Evolutionary conservation across 768 basidiomycete genomes (phyloP), one percentile per base, ranked within the genome.

Genomic region (Psilocybe azurescens): DNA sequence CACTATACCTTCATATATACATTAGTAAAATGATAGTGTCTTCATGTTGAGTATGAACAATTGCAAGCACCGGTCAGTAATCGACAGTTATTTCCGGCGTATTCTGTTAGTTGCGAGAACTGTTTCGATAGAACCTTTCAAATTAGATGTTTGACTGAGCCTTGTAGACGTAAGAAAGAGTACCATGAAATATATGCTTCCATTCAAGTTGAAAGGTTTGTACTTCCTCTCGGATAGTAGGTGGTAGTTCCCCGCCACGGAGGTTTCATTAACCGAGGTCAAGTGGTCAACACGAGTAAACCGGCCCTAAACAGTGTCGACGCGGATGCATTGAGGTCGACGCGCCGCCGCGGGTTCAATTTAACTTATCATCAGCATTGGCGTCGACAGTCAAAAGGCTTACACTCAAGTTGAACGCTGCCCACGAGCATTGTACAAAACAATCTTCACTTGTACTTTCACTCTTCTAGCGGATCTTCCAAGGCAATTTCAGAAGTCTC

Each of bases 251-350:
- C 5, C 41, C 7, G 41, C 6, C 41, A 10, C 44, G 36, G 41
- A 46, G 20, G 53, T 20, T 24, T 36, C 3, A 39, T 16, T 30
- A 20, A 28, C 30, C 29, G 44, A 53, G 32, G 52, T 5, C 10
- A 8, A 47, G 30, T 28, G 10, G 11, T n/a, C 24, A 9, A 24
- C 59, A 60, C 59, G 59, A 46, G n/a, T 48, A 20, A 24, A 30
- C 59, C 59, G 24, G 41, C 53, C 49, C 54, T 61, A 61, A 61
- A 33, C 47, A n/a, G 32, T 13, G 9, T 36, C 33, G 36, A 18
- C 56, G 5, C 1, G 7, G 41, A 44, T n/a, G 33, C 33, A 11
- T 36, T 24, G 38, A 39, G 38, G 9, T 39, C 38, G 38, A 39
- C 38, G 38, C 38, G 38, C 38, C 14, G 24, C 24, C 38, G 38